A percentile compares a stretch with the other conserved stretches of the same genome.
phyloP scores from a whole-genome alignment of 495 filamentous ascomycete genomes.

The Zalerion maritima region DNA sequence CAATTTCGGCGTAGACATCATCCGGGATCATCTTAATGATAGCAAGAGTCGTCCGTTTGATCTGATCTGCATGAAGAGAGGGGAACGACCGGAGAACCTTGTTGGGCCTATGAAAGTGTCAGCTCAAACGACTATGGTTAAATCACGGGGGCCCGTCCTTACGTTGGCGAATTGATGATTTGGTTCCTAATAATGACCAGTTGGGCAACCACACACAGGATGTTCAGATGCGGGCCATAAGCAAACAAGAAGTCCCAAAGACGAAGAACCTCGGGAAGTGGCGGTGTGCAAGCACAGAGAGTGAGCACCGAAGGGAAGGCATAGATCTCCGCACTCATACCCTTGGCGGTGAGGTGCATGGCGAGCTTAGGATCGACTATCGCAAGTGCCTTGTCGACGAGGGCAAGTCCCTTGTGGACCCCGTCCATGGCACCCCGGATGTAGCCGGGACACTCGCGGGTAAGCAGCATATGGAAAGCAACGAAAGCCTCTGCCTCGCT shows the following conservation, averaged over 20 bases:
- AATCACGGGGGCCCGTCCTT: constrained; percentile 14
- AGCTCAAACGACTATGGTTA: not conserved
- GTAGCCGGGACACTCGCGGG: constrained; percentile 81
- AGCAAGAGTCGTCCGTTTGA: constrained; percentile 65
- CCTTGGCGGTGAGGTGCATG: constrained; percentile 65
- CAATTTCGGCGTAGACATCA: constrained; percentile 76
- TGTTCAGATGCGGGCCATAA: constrained; percentile 86
- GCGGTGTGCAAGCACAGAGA: constrained; percentile 92
- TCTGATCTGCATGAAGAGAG: constrained; percentile 60
- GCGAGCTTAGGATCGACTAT: constrained; percentile 86
- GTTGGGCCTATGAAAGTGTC: constrained; percentile 50
- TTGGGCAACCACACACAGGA: constrained; percentile 95
- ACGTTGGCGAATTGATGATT: constrained; percentile 74
- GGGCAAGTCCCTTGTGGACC: constrained; percentile 75
- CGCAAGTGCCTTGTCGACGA: constrained; percentile 81
- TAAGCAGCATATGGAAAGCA: constrained; percentile 79
- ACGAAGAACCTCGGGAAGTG: constrained; percentile 79
- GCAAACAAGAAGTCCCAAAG: constrained; percentile 99
- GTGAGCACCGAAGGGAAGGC: constrained; percentile 96
- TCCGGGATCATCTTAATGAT: constrained; percentile 76
- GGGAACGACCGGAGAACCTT: constrained; percentile 85
- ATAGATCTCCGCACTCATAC: constrained; percentile 83
- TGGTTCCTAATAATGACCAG: constrained; percentile 74
- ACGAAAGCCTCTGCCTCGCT: constrained; percentile 92
- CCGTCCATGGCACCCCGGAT: constrained; percentile 94